These are phyloP conservation scores for Allium cepa DNA, from an alignment of 106 monocot genomes.

Conservation along the genomic window DNA sequence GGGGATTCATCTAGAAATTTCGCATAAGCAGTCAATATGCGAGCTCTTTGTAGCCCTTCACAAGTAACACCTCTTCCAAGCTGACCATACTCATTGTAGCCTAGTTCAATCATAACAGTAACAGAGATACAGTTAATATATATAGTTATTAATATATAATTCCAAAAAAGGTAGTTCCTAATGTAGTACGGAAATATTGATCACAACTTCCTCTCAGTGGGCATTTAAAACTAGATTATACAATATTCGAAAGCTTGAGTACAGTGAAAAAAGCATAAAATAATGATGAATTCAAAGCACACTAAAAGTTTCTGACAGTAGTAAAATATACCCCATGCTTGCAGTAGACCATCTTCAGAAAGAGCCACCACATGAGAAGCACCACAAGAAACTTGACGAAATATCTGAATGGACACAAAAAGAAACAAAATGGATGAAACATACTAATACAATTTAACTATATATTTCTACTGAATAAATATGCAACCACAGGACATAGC, in stretches of 20 bases:
- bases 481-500: background rate
- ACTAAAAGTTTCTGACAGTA: background rate
- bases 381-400: constrained; percentile 95
- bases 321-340: constrained; percentile 81
- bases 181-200: too few species aligned
- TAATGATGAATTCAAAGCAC: background rate
- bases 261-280: constrained; percentile 1
- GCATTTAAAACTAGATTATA: too few species aligned
- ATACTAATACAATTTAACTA: too few species aligned
- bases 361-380: constrained; percentile 81
- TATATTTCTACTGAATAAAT: too few species aligned
- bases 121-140: constrained; percentile 23
- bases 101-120: constrained; percentile 55
- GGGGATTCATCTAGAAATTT: constrained; percentile 95
- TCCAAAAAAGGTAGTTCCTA: too few species aligned
- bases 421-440: background rate
- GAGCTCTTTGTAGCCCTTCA: constrained; percentile 93
- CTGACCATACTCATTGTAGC: constrained; percentile 99
- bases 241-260: too few species aligned
- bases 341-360: constrained; percentile 85
- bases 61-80: constrained; percentile 96
- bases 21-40: constrained; percentile 71
- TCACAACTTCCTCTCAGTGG: too few species aligned
- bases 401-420: constrained; percentile 30
- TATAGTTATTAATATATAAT: too few species aligned